Evolutionary conservation across 2,329 filamentous ascomycete species (phyloP).

Genomic region (Xylariomycetidae sp.): DNA sequence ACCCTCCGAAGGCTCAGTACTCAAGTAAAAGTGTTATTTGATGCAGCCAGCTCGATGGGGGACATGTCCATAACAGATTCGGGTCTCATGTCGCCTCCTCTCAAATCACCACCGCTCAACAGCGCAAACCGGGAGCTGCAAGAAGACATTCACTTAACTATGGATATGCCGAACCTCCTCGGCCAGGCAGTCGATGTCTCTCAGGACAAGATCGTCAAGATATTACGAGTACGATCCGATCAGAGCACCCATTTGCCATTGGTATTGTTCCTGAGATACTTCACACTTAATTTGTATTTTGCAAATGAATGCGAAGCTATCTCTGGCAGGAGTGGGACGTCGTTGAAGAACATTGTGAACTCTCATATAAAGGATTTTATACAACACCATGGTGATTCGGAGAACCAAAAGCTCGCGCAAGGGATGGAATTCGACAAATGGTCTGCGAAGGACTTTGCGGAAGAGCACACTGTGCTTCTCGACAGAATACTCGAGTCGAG

Average conservation of each 20-base stretch:
- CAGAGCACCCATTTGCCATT: conserved; percentile 66
- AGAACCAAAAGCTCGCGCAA: conserved; percentile 70
- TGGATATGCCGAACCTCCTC: conserved; percentile 74
- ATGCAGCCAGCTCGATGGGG: conserved; percentile 76
- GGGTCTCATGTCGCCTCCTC: conserved; percentile 41
- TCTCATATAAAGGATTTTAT: conserved; percentile 79
- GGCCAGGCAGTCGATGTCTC: conserved; percentile 77
- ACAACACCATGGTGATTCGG: conserved; percentile 62
- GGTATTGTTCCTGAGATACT: conserved; percentile 72
- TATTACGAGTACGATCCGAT: conserved; percentile 72
- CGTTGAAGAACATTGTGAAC: conserved; percentile 75
- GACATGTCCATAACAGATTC: conserved; percentile 30
- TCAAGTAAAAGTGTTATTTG: conserved; percentile 90
- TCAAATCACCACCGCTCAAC: conserved; percentile 46
- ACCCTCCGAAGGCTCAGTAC: conserved; percentile 79
- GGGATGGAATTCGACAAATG: conserved; percentile 78
- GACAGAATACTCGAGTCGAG: conserved; percentile 63
- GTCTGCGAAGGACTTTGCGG: conserved; percentile 71
- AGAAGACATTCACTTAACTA: conserved; percentile 69
- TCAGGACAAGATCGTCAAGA: conserved; percentile 70
- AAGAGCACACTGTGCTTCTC: conserved; percentile 57
- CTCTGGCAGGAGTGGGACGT: conserved; percentile 70
- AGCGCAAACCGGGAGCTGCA: conserved; percentile 52
- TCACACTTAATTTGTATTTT: conserved; percentile 76
- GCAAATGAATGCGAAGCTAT: conserved; percentile 83